Conservation (phyloP, 31 red algal species). For the Endocladia muricata region DNA sequence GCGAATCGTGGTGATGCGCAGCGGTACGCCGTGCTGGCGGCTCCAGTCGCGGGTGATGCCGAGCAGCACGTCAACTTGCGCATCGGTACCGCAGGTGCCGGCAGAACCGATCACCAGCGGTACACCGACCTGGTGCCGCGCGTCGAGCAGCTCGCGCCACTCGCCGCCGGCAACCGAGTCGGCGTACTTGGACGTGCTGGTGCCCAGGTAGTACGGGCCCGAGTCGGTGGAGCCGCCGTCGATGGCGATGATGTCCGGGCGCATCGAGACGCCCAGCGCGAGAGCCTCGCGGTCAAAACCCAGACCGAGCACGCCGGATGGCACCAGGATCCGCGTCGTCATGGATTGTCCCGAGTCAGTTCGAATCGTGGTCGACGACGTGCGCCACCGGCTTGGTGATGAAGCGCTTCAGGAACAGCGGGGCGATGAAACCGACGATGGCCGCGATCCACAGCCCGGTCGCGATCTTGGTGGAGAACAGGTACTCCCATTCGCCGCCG, state of each 20-base stretch:
- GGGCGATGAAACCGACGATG: background rate
- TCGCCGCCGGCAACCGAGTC: too few relatives aligned
- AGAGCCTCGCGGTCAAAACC: background rate
- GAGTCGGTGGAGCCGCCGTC: slow-evolving; percentile 5
- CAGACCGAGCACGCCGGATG: background rate
- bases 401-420: background rate
- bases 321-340: background rate
- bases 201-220: slow-evolving; percentile 1
- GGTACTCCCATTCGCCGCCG: background rate
- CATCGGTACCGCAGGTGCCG: too few relatives aligned
- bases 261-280: background rate
- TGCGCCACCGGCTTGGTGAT: background rate
- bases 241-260: background rate
- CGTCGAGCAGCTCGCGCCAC: too few relatives aligned
- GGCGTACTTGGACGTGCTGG: background rate
- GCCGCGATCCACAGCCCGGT: background rate
- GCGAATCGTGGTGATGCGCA: too few relatives aligned
- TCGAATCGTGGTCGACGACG: too few relatives aligned
- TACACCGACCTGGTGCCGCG: too few relatives aligned
- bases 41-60: too few relatives aligned
- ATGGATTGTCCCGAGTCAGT: too few relatives aligned
- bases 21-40: too few relatives aligned
- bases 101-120: too few relatives aligned
- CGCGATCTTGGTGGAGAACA: background rate
- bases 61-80: too few relatives aligned